Base-by-base conservation (phyloP, 257 asterid genomes). In the Nemophila menziesii region DNA sequence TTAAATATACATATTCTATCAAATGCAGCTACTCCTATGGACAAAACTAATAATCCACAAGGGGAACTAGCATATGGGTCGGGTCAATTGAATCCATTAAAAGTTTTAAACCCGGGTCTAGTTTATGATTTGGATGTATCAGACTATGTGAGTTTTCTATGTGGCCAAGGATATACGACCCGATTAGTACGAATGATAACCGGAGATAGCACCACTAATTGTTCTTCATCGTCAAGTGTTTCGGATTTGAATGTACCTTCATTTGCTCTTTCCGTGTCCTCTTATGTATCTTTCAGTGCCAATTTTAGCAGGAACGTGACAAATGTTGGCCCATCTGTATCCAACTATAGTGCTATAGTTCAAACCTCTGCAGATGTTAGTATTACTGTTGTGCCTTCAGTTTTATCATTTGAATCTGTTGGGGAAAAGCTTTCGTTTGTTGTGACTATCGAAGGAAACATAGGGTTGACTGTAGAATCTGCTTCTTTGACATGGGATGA, bases 51-150 rank as follows among this genome's bases (percentile, higher is more conserved):
- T 16, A 82, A 77, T 49, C 21, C 23, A 0, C 92, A 76, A 11
- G 79, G 63, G 0, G 87, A 82, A 29, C 73, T 79, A 41, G 82
- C 94, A 3, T 82, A 73, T 15, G 87, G 87, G 0, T 69, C 92
- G 0, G 92, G 92, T 46, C 94, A 82, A 33, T 73, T 82, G 23
- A 38, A 82, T 63, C 94, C 94, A 0, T 1, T 59, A 15, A 66
- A 62, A 51, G 94, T 86, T 1, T 54, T 50, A 22, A 33, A 41
- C 12, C 94, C 94, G 2, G 87, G 94, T 13, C 37, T 79, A 33
- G 63, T 79, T 12, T 82, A 79, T 43, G 85, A 82, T 64, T 40
- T 62, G 17, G 56, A 41, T 10, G 80, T 61, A 52, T 52, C 58
- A 0, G 92, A 82, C 51, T 79, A 66, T 37, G 66, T 73, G 4